Base-by-base conservation (phyloP, 345 rosid species). In the Cardamine occulta region DNA sequence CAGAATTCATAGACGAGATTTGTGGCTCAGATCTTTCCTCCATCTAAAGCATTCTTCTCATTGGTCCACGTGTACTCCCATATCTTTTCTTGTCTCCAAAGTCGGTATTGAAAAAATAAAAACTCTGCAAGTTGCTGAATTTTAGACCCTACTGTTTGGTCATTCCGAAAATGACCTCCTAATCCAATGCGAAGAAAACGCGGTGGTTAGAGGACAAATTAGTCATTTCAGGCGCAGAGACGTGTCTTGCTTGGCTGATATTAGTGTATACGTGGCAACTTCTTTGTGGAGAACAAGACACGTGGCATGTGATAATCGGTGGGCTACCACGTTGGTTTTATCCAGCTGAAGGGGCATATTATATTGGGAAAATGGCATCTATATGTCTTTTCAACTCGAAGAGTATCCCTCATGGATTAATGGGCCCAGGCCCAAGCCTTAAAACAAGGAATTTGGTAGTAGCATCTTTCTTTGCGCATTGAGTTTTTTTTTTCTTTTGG, bases 21-120 rank as follows among this genome's bases (percentile, higher is more conserved):
- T 67, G 81, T 79, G 81, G 81, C 59, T 73, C 21, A 32, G 59
- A 79, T 79, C 29, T 60, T 52, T 44, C 66, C 78, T 73, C 70
- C 81, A 79, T 79, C 81, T 73, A 79, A 73, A 79, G 0, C 51
- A 0, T 32, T 15, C 55, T 59, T 52, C 47, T 60, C 34, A 78
- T 78, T 73, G 59, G 78, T 52, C 74, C 81, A 78, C 59, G 54
- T 79, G 65, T 67, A 61, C 0, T 24, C 3, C 5, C 58, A 67
- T 45, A 57, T 58, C 76, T 77, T 56, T 73, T 72, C 9, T 72
- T 32, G 67, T 48, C 61, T 47, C 60, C 26, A 56, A 56, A 52
- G 62, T 75, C 68, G 31, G 24, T 23, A 56, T 51, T 6, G 63
- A 10, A 17, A 6, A 5, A 15, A 5, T 4, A 40, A 19, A 48